Base-by-base conservation (phyloP, 805 yeast genomes). In the Metschnikowia orientalis region DNA sequence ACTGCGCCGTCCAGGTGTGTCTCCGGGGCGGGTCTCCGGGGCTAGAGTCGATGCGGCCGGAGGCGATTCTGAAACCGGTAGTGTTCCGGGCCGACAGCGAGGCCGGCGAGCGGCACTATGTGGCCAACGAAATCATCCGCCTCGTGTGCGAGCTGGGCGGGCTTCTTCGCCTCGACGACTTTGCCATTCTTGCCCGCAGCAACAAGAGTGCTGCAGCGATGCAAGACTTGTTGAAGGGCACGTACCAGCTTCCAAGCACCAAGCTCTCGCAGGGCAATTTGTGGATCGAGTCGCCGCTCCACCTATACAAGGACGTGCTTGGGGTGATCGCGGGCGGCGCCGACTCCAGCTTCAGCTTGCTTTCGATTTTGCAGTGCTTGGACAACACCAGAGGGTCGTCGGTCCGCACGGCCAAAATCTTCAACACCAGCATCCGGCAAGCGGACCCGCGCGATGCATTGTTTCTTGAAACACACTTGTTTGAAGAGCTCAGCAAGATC, bases 1-100 rank as follows among this genome's bases (percentile, higher is more conserved):
- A 60, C 2, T 60, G 70, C 1, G 68, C 82, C 0, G 53, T 62
- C 3, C 45, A 45, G 8, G 31, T 51, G 12, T 27, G 38, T 10
- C 25, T 40, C 4, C 37, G 32, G 24, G 38, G 26, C 8, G 15
- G 21, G 10, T 26, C 17, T 9, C 16, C 23, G 5, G 15, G 18
- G 2, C 32, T 50, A 6, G 10, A 16, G 8, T 38, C 40, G 21
- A 20, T 30, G 6, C 12, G 42, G 14, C 31, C 28, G 2, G 23
- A 22, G 6, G 19, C 30, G 3, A 23, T 15, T 5, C 30, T 32
- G 12, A 37, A 34, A 17, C 48, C 48, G 4, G 34, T 42, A 14
- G 11, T 42, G 3, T 18, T 40, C 19, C 30, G 24, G 6, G 18
- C 37, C 13, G 27, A 26, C 4, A 33, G 34, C 14, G 19, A 24